Evolutionary conservation across 2,329 filamentous ascomycete genomes (phyloP).

Genomic region (Fonsecaea nubica): DNA sequence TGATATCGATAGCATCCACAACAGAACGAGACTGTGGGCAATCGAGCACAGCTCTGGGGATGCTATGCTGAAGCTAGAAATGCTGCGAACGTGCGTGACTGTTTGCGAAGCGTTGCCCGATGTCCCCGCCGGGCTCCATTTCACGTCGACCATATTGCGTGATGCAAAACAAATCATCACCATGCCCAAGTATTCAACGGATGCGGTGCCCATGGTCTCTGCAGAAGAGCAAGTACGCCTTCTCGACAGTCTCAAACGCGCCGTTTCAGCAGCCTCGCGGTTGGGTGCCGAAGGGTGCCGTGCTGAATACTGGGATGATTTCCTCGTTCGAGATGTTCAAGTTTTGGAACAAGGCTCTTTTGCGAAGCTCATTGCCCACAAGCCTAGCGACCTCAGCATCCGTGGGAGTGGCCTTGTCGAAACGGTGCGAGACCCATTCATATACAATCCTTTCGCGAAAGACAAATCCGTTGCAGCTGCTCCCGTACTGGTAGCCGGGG

Average conservation of each 20-base stretch:
- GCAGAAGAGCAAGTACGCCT: slow-evolving; percentile 85
- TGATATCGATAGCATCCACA: slow-evolving; percentile 21
- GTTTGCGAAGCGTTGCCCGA: slow-evolving; percentile 93
- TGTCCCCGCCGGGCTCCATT: slow-evolving; percentile 85
- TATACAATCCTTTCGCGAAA: slow-evolving; percentile 92
- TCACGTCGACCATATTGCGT: slow-evolving; percentile 82
- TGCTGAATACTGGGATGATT: slow-evolving; percentile 97
- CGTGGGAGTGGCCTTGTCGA: slow-evolving; percentile 44
- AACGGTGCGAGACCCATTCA: slow-evolving; percentile 74
- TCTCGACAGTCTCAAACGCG: slow-evolving; percentile 84
- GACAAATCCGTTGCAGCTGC: slow-evolving; percentile 65
- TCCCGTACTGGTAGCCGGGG: slow-evolving; percentile 76
- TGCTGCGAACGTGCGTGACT: slow-evolving; percentile 87
- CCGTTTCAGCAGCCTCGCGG: slow-evolving; percentile 75
- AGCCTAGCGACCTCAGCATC: slow-evolving; percentile 56
- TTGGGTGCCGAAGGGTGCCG: slow-evolving; percentile 73
- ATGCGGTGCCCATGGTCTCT: slow-evolving; percentile 34
- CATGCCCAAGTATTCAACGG: slow-evolving; percentile 62
- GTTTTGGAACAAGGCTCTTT: slow-evolving; percentile 68
- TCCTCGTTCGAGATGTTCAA: slow-evolving; percentile 78
- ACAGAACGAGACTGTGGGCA: slow-evolving; percentile 29
- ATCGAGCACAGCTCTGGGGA: slow-evolving; percentile 70
- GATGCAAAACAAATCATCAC: slow-evolving; percentile 77
- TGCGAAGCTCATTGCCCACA: slow-evolving; percentile 70
- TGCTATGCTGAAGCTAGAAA: slow-evolving; percentile 78